Conservation (phyloP, 2,329 filamentous ascomycete genomes). For the Xylariaceae sp. region DNA sequence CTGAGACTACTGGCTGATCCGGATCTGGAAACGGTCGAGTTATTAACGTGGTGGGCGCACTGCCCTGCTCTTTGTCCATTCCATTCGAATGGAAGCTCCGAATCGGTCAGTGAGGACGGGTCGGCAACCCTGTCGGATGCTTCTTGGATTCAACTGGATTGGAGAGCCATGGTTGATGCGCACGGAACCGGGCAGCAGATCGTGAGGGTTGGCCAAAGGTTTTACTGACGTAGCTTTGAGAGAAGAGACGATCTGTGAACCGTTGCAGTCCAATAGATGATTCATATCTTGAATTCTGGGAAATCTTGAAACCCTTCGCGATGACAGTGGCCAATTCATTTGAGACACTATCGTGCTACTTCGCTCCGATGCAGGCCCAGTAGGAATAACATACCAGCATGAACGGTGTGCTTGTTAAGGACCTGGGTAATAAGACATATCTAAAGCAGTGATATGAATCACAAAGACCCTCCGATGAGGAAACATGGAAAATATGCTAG, state of each 20-base stretch:
- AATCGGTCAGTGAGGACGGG: conserved; percentile 9
- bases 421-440: neutral
- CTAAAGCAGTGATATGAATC: neutral
- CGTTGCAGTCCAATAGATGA: neutral
- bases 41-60: conserved; percentile 43
- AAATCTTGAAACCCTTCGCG: neutral
- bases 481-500: neutral
- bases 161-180: conserved; percentile 20
- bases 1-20: conserved; percentile 49
- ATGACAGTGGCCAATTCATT: neutral
- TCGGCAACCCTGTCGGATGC: neutral
- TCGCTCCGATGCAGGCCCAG: neutral
- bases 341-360: neutral
- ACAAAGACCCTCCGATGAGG: neutral
- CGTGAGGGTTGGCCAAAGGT: conserved; percentile 24
- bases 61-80: conserved; percentile 46
- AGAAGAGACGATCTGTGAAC: neutral
- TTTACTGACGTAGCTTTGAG: conserved; percentile 9
- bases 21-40: conserved; percentile 44
- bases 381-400: neutral
- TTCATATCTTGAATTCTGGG: neutral
- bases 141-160: conserved; percentile 21
- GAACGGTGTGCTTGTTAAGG: neutral
- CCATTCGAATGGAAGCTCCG: conserved; percentile 32
- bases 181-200: conserved; percentile 24